phyloP scores from a whole-genome alignment of 768 basidiomycete genomes.

The Lactarius vividus region DNA sequence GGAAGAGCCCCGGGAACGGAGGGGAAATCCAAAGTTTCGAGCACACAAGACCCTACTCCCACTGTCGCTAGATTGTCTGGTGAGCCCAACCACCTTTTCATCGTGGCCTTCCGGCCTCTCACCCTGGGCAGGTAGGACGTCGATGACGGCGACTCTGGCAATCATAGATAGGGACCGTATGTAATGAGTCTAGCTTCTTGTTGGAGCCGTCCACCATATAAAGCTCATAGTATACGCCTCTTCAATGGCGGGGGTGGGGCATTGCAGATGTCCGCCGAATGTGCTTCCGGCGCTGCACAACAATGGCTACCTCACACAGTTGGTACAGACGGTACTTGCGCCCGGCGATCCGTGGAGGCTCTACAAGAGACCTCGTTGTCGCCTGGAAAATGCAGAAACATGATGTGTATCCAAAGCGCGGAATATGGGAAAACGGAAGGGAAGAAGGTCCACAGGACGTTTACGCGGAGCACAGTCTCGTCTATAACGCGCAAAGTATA shows the following conservation, averaged over 20 bases:
- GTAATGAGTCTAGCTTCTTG: background rate
- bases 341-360: background rate
- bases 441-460: no score
- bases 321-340: background rate
- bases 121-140: background rate
- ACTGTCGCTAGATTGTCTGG: background rate
- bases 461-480: no score
- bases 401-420: no score
- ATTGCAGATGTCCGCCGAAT: no score
- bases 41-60: background rate
- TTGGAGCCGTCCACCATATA: no score
- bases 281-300: no score
- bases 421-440: no score
- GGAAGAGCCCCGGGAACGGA: no score
- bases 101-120: background rate
- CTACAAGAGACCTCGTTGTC: background rate
- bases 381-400: no score
- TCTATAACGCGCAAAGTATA: background rate
- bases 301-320: background rate
- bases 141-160: background rate
- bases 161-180: background rate
- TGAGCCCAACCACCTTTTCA: background rate
- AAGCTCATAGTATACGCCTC: no score
- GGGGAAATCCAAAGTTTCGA: background rate
- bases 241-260: no score